These are phyloP conservation scores for Myochromella boudieri DNA, from an alignment of 768 basidiomycete genomes.

Conservation along the genomic window DNA sequence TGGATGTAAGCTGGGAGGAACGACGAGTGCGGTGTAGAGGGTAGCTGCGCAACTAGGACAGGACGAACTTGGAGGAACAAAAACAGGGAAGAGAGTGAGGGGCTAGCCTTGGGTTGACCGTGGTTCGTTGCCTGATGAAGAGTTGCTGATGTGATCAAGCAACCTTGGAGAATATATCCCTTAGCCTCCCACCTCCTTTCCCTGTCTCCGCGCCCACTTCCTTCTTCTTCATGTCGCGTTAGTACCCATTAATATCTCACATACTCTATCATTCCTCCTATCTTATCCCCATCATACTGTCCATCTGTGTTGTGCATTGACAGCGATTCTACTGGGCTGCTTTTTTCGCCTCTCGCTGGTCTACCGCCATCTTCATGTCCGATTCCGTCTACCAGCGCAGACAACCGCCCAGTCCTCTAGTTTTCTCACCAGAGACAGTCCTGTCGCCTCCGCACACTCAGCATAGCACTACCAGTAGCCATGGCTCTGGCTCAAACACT, in stretches of 20 bases:
- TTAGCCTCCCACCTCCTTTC: constrained; percentile 23
- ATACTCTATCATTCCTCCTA: constrained; percentile 8
- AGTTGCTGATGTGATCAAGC: constrained; percentile 20
- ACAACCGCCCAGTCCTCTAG: constrained; percentile 77
- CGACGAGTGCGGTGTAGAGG: neutral
- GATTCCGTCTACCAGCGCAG: constrained; percentile 51
- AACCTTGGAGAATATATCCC: constrained; percentile 13
- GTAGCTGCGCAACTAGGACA: neutral
- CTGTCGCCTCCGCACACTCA: constrained; percentile 49
- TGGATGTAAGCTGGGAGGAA: neutral
- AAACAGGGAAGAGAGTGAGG: neutral
- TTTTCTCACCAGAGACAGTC: constrained; percentile 70
- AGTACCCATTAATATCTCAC: constrained; percentile 15
- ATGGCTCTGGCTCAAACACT: constrained; percentile 64
- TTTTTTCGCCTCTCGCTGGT: constrained; percentile 19
- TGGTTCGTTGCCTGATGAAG: constrained; percentile 12
- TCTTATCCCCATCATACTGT: constrained; percentile 9
- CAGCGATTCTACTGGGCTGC: constrained; percentile 16
- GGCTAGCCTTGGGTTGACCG: neutral
- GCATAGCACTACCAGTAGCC: constrained; percentile 33
- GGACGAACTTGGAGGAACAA: neutral
- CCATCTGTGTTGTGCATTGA: constrained; percentile 5
- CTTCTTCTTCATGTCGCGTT: constrained; percentile 31
- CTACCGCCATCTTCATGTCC: constrained; percentile 40
- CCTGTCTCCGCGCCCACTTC: constrained; percentile 15